A percentile compares a stretch with the other conserved stretches of the same genome.
Conservation (phyloP, 768 basidiomycete species). For the Fomitopsis serialis region DNA sequence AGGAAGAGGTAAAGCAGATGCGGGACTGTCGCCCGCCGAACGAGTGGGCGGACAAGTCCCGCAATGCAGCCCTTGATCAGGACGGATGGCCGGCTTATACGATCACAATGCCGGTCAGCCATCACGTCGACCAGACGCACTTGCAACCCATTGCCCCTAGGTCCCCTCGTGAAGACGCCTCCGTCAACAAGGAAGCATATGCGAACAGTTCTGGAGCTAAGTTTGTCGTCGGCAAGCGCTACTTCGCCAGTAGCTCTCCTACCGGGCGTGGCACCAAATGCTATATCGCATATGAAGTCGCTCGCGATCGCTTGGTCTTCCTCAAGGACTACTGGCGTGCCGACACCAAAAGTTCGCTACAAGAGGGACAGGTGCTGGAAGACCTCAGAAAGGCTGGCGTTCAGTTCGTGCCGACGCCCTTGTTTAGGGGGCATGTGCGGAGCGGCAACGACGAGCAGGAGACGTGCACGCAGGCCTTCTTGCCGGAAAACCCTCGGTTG, state of each 20-base stretch:
- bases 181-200: too few species aligned
- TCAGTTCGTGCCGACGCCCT: neutral
- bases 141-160: too few species aligned
- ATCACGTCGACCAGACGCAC: too few species aligned
- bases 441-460: neutral
- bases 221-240: constrained; percentile 6
- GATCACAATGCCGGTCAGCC: too few species aligned
- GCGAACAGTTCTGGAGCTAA: too few species aligned
- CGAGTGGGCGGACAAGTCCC: too few species aligned
- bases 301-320: constrained; percentile 4
- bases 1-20: too few species aligned
- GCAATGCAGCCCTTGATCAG: too few species aligned
- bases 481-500: neutral
- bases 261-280: constrained; percentile 7
- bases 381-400: neutral
- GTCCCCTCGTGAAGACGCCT: too few species aligned
- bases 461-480: neutral
- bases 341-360: neutral
- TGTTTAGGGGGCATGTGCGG: neutral
- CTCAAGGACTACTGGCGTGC: constrained; percentile 12
- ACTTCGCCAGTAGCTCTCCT: constrained; percentile 1
- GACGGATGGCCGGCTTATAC: too few species aligned
- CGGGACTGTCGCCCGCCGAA: too few species aligned
- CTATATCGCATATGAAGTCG: constrained; percentile 8
- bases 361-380: constrained; percentile 5